These are phyloP conservation scores for Kernera saxatilis DNA, from an alignment of 345 rosid species.

Conservation along the genomic window DNA sequence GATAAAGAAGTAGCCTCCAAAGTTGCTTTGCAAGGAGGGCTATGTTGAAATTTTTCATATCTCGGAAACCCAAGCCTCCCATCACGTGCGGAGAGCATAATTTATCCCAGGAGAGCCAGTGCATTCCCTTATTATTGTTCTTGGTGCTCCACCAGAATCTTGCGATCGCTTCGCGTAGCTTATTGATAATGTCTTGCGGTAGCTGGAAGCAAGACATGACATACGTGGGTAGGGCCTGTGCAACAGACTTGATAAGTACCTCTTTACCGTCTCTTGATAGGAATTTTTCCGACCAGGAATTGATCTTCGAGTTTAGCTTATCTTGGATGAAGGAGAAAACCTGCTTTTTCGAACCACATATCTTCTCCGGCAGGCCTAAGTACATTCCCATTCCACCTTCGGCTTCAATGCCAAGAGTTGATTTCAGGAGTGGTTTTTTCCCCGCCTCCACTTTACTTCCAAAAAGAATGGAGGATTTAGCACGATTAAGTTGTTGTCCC, in stretches of 20 bases:
- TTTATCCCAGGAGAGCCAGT: neutral
- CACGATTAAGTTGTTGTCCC: no score
- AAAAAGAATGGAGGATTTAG: no score
- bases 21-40: neutral
- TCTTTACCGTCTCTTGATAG: neutral
- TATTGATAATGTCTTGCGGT: neutral
- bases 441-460: no score
- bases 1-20: no score
- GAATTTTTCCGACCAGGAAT: neutral
- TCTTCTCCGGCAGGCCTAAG: neutral
- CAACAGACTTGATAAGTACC: neutral
- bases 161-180: no score
- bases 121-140: neutral
- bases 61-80: neutral
- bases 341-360: neutral
- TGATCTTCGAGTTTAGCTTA: neutral
- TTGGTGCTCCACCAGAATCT: neutral
- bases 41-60: neutral
- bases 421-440: no score
- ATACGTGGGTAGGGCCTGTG: neutral
- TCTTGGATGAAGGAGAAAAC: neutral
- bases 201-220: neutral
- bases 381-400: neutral
- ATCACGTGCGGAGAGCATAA: neutral
- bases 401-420: neutral